A percentile compares a stretch with the other conserved stretches of the same genome.
These are phyloP conservation scores for Aspergillus amoenus DNA, from an alignment of 2,329 filamentous ascomycete species.

Conservation along the genomic window DNA sequence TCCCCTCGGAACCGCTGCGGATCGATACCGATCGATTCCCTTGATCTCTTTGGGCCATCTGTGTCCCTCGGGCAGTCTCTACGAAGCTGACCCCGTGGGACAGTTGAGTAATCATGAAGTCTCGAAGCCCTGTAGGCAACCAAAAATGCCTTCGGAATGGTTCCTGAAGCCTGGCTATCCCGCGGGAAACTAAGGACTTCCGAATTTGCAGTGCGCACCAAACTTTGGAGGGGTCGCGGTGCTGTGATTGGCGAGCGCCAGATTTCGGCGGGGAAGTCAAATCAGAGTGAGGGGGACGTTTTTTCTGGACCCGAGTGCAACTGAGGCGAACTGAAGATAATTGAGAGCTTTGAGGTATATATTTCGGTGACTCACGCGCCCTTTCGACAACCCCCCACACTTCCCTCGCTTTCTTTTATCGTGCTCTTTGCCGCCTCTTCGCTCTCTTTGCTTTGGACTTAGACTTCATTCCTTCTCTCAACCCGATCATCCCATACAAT, in stretches of 20 bases:
- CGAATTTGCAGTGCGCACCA: constrained; percentile 5
- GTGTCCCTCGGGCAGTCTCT: not conserved
- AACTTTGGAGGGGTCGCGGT: constrained; percentile 3
- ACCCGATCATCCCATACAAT: constrained; percentile 26
- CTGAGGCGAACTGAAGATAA: not conserved
- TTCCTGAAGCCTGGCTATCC: constrained; percentile 3
- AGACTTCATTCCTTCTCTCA: constrained; percentile 5
- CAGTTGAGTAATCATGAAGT: not conserved
- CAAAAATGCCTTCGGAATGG: not conserved
- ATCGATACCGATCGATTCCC: not conserved
- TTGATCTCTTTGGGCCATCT: not conserved
- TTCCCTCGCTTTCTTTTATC: constrained; percentile 10
- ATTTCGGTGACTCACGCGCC: constrained; percentile 21
- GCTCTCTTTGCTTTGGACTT: constrained; percentile 3
- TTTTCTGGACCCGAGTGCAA: not conserved
- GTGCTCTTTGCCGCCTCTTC: constrained; percentile 2
- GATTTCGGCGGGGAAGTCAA: not conserved
- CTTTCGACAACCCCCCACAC: not conserved
- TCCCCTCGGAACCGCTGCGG: not conserved
- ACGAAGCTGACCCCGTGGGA: not conserved
- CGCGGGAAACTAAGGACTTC: constrained; percentile 10
- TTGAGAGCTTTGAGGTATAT: not conserved
- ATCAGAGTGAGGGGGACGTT: not conserved
- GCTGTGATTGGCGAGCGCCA: constrained; percentile 5
- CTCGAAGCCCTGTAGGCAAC: not conserved